Percentiles rank a stretch among this genome's conserved stretches.
These are phyloP conservation scores for Chamaenerion angustifolium DNA, from an alignment of 345 rosid genomes.

Conservation along the genomic window DNA sequence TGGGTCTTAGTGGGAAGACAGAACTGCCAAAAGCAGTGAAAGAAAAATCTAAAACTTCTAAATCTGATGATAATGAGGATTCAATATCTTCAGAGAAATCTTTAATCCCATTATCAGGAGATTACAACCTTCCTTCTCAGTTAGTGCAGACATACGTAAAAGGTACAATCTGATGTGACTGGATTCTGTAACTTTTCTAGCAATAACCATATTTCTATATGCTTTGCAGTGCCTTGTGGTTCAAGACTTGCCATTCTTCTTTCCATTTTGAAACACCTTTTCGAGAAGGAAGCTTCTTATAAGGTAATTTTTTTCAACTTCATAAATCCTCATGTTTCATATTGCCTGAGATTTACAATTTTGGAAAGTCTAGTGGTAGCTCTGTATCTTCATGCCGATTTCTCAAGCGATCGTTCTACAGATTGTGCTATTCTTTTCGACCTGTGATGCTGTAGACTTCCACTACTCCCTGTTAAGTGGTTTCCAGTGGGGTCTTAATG, in stretches of 20 bases:
- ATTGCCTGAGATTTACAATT: not conserved
- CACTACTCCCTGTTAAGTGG: conserved; percentile 60
- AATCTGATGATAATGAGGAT: conserved; percentile 33
- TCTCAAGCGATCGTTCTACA: conserved; percentile 21
- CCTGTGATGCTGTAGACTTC: conserved; percentile 97
- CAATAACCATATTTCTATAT: not conserved
- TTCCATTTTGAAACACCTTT: conserved; percentile 68
- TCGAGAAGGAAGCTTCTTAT: conserved; percentile 63
- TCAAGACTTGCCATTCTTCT: conserved; percentile 68
- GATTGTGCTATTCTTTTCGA: conserved; percentile 95
- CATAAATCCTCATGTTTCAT: not conserved
- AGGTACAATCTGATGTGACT: conserved; percentile 26
- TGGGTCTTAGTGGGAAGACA: conserved; percentile 62
- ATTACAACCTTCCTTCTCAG: conserved; percentile 72
- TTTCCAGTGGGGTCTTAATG: conserved; percentile 48
- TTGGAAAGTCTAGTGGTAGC: not conserved
- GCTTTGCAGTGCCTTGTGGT: conserved; percentile 77
- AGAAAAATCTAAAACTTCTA: conserved; percentile 19
- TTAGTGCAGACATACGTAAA: conserved; percentile 71
- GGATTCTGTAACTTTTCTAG: not conserved
- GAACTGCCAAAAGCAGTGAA: conserved; percentile 15
- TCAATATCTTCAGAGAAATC: conserved; percentile 22
- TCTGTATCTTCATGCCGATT: conserved; percentile 1
- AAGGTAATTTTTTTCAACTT: conserved; percentile 31
- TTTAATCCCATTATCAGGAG: conserved; percentile 30